Conservation (phyloP, 2,329 filamentous ascomycete genomes). For the Ophiosphaerella narmari region DNA sequence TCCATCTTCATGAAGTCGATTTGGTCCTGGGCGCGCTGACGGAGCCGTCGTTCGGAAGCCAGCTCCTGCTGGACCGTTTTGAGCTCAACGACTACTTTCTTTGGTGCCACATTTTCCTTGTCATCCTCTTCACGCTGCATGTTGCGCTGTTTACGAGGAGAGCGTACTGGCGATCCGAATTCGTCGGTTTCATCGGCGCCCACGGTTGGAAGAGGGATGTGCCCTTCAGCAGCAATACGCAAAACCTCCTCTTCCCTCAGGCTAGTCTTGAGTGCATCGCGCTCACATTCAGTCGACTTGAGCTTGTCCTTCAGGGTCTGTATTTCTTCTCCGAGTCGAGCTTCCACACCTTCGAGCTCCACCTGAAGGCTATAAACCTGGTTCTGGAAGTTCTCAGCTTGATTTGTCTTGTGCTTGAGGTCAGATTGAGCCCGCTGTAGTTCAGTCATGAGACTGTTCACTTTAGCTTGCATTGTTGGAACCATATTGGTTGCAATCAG, state of each 20-base stretch:
- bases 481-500: slow-evolving; percentile 24
- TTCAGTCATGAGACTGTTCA: slow-evolving; percentile 33
- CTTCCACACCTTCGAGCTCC: slow-evolving; percentile 66
- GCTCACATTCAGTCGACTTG: slow-evolving; percentile 72
- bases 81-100: slow-evolving; percentile 51
- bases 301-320: slow-evolving; percentile 66
- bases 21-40: slow-evolving; percentile 71
- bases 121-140: slow-evolving; percentile 48
- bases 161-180: slow-evolving; percentile 65
- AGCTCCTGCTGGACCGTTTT: slow-evolving; percentile 59
- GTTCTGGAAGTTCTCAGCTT: slow-evolving; percentile 46
- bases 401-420: slow-evolving; percentile 36
- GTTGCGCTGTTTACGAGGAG: slow-evolving; percentile 52
- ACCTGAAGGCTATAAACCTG: slow-evolving; percentile 50
- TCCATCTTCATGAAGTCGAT: slow-evolving; percentile 78
- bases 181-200: slow-evolving; percentile 62
- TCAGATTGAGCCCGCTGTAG: slow-evolving; percentile 36
- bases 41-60: slow-evolving; percentile 59
- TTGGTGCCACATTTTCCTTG: slow-evolving; percentile 53
- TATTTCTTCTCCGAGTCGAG: slow-evolving; percentile 67
- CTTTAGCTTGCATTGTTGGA: slow-evolving; percentile 35
- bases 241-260: slow-evolving; percentile 75
- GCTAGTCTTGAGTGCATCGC: slow-evolving; percentile 72
- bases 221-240: slow-evolving; percentile 72
- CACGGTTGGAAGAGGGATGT: slow-evolving; percentile 64